Percentiles rank a stretch among this genome's conserved stretches.
phyloP scores from a whole-genome alignment of 2,329 filamentous ascomycete genomes.

The Aspergillus terreus region DNA sequence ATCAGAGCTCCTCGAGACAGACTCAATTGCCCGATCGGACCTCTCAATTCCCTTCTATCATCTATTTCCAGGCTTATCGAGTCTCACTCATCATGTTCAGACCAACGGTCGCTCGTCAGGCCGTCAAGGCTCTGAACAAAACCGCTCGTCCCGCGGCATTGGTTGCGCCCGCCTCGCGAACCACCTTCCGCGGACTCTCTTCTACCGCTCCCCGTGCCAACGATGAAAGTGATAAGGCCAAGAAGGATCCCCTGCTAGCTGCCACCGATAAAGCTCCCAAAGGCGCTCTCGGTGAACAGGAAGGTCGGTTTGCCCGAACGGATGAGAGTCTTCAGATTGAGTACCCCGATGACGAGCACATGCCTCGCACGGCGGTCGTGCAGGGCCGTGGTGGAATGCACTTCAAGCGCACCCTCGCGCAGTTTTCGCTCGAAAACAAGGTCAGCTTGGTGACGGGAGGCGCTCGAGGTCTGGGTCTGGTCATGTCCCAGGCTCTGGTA shows the following conservation, averaged over 20 bases:
- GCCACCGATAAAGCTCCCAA: slow-evolving; percentile 30
- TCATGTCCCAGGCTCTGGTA: slow-evolving; percentile 89
- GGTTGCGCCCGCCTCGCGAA: slow-evolving; percentile 12
- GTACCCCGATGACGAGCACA: slow-evolving; percentile 70
- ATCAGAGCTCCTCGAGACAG: background rate
- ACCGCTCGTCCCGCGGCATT: slow-evolving; percentile 17
- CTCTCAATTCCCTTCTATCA: background rate
- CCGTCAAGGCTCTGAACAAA: slow-evolving; percentile 20
- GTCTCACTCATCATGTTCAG: slow-evolving; percentile 26
- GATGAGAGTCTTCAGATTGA: slow-evolving; percentile 74
- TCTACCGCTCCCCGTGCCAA: slow-evolving; percentile 24
- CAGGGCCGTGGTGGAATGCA: slow-evolving; percentile 74
- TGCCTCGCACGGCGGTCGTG: slow-evolving; percentile 68
- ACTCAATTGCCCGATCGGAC: background rate
- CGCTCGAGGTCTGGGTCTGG: slow-evolving; percentile 80
- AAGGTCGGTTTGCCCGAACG: slow-evolving; percentile 73
- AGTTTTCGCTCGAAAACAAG: slow-evolving; percentile 80
- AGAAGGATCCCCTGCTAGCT: slow-evolving; percentile 22
- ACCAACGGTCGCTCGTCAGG: slow-evolving; percentile 22
- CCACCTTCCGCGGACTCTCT: slow-evolving; percentile 26
- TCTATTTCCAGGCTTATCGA: background rate
- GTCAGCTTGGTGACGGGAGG: slow-evolving; percentile 86
- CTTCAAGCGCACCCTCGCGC: slow-evolving; percentile 77
- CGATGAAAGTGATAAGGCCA: slow-evolving; percentile 20
- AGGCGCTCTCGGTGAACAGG: slow-evolving; percentile 39